Percentiles rank a stretch among this genome's conserved stretches.
Conservation (phyloP, 164 flowering plant species). For the Tetracentron sinense region DNA sequence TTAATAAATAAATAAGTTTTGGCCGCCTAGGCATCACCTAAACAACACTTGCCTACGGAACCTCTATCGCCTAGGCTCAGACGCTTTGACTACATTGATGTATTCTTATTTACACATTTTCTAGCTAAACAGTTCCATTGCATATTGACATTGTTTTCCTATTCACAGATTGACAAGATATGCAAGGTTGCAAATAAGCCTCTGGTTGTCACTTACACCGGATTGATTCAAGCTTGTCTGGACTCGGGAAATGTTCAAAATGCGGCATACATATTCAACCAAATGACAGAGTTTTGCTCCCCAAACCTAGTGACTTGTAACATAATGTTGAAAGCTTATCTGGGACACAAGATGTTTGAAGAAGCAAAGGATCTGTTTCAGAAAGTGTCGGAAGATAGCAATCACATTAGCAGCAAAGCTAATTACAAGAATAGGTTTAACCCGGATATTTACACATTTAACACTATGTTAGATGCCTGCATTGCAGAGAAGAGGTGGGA, state of each 20-base stretch:
- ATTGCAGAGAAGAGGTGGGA: conserved; percentile 59
- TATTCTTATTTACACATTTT: neutral
- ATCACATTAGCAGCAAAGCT: conserved; percentile 18
- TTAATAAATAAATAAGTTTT: no score
- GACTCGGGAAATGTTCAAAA: conserved; percentile 55
- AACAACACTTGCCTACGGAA: no score
- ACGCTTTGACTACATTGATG: neutral
- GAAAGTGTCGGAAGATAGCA: conserved; percentile 42
- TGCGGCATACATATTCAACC: conserved; percentile 51
- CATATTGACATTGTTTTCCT: neutral
- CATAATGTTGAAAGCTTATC: conserved; percentile 78
- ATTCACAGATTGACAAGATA: conserved; percentile 78
- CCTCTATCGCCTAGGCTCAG: no score
- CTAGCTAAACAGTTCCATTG: neutral
- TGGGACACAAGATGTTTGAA: conserved; percentile 55
- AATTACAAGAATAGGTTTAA: conserved; percentile 39
- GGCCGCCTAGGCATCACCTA: no score
- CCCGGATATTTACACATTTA: conserved; percentile 78
- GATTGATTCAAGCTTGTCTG: conserved; percentile 82
- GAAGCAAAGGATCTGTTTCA: conserved; percentile 63
- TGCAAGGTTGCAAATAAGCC: conserved; percentile 91
- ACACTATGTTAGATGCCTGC: conserved; percentile 71
- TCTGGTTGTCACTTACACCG: conserved; percentile 88
- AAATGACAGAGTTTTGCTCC: conserved; percentile 69
- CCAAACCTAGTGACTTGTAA: conserved; percentile 87